A percentile compares a stretch with the other conserved stretches of the same genome.
Conservation (phyloP, 169 alveolate genomes). For the Cryptosporidium baileyi region DNA sequence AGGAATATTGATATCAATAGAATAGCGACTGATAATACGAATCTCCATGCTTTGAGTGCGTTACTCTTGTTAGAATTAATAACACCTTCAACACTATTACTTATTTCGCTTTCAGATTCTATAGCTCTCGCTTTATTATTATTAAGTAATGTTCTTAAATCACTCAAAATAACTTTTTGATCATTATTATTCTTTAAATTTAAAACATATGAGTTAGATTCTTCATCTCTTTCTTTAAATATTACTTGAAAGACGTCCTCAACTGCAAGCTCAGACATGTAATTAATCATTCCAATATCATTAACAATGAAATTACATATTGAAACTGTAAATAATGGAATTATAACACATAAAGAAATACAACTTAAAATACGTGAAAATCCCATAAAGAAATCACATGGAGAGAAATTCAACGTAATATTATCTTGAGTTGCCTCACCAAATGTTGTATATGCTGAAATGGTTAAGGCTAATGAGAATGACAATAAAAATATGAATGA, state of each 20-base stretch:
- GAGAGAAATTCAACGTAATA: constrained; percentile 50
- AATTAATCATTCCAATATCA: constrained; percentile 61
- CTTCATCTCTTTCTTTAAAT: neutral
- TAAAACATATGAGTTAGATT: neutral
- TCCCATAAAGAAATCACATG: constrained; percentile 66
- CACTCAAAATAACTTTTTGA: neutral
- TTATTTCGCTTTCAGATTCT: constrained; percentile 11
- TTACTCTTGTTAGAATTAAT: neutral
- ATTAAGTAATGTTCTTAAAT: neutral
- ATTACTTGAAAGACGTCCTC: constrained; percentile 44
- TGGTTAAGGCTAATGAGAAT: constrained; percentile 33
- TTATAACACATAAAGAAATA: constrained; percentile 48
- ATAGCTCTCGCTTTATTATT: constrained; percentile 44
- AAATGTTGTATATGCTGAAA: constrained; percentile 43
- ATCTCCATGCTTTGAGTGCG: neutral
- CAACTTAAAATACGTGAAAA: constrained; percentile 60
- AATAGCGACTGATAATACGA: constrained; percentile 15
- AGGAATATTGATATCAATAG: constrained; percentile 34
- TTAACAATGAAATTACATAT: constrained; percentile 39
- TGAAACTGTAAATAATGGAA: constrained; percentile 52
- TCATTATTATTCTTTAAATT: neutral
- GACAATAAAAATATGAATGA: constrained; percentile 30
- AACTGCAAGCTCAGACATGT: constrained; percentile 63
- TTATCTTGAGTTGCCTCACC: constrained; percentile 55
- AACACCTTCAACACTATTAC: neutral